These are phyloP conservation scores for Phlyctochytrium bullatum DNA, from an alignment of 192 early-diverging fungal genomes.

Conservation along the genomic window DNA sequence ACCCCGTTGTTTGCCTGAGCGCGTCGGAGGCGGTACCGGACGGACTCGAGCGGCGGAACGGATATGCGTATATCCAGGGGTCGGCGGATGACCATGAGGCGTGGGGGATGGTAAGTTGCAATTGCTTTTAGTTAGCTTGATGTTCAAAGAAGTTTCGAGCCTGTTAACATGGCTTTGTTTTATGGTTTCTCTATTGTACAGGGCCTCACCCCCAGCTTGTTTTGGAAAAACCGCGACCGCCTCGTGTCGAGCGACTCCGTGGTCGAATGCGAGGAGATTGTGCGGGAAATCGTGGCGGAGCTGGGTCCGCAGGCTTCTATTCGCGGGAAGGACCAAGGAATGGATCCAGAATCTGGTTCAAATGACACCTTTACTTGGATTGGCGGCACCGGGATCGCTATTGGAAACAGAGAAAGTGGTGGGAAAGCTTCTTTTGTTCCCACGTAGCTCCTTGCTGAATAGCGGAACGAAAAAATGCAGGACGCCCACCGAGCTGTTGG, in stretches of 20 bases:
- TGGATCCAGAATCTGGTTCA: not conserved
- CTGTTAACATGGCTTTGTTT: conserved; percentile 22
- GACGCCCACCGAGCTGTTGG: conserved; percentile 58
- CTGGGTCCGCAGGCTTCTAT: not conserved
- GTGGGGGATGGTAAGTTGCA: conserved; percentile 68
- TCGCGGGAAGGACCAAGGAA: conserved; percentile 6
- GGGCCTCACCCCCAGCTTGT: conserved; percentile 61
- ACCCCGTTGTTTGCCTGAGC: conserved; percentile 75
- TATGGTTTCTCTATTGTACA: conserved; percentile 17
- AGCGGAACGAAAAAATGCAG: no score
- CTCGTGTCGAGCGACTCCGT: conserved; percentile 29
- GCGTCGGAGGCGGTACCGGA: conserved; percentile 65
- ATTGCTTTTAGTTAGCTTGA: no score
- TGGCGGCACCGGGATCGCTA: conserved; percentile 57
- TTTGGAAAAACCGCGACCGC: conserved; percentile 54
- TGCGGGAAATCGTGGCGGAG: conserved; percentile 28
- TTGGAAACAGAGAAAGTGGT: conserved; percentile 45
- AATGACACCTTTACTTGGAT: conserved; percentile 53
- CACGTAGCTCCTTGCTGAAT: conserved; percentile 16
- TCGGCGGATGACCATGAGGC: conserved; percentile 86
- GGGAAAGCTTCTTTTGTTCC: conserved; percentile 2
- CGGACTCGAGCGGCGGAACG: conserved; percentile 41
- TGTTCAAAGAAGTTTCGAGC: conserved; percentile 82
- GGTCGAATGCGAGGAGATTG: conserved; percentile 38
- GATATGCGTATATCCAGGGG: conserved; percentile 83